Evolutionary conservation across 1,139 yeast genomes (phyloP).

Genomic region (Lodderomyces metapsilosis): DNA sequence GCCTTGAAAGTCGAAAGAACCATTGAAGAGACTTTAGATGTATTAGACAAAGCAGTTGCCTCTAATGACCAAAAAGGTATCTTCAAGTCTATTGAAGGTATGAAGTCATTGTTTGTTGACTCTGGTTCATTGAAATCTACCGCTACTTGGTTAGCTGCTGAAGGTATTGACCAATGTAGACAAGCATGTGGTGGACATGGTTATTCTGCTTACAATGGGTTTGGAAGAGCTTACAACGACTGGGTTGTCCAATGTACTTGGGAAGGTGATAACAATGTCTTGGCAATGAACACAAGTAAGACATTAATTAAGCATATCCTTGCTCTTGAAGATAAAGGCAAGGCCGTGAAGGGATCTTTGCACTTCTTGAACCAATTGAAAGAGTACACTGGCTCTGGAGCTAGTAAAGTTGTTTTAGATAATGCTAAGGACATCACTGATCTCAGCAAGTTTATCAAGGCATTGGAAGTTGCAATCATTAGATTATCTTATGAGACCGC

Average conservation of each 20-base stretch:
- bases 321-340: conserved; percentile 30
- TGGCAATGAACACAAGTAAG: conserved; percentile 47
- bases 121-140: conserved; percentile 50
- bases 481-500: conserved; percentile 37
- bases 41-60: conserved; percentile 38
- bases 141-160: conserved; percentile 49
- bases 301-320: conserved; percentile 40
- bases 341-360: conserved; percentile 36
- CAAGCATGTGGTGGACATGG: conserved; percentile 57
- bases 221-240: conserved; percentile 48
- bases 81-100: conserved; percentile 36
- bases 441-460: conserved; percentile 32
- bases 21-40: conserved; percentile 27
- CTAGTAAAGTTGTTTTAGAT: conserved; percentile 25
- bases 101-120: conserved; percentile 47
- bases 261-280: conserved; percentile 54
- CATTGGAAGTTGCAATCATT: conserved; percentile 44
- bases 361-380: conserved; percentile 40
- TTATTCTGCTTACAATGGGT: conserved; percentile 47
- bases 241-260: conserved; percentile 55
- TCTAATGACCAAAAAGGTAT: conserved; percentile 34
- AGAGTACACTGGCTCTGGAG: conserved; percentile 23
- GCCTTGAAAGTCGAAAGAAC: conserved; percentile 37
- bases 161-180: conserved; percentile 47
- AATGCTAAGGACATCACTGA: conserved; percentile 30